Evolutionary conservation across 2,329 filamentous ascomycete genomes (phyloP), one percentile per base, ranked within the genome.

Genomic region (Alternaria metachromatica): DNA sequence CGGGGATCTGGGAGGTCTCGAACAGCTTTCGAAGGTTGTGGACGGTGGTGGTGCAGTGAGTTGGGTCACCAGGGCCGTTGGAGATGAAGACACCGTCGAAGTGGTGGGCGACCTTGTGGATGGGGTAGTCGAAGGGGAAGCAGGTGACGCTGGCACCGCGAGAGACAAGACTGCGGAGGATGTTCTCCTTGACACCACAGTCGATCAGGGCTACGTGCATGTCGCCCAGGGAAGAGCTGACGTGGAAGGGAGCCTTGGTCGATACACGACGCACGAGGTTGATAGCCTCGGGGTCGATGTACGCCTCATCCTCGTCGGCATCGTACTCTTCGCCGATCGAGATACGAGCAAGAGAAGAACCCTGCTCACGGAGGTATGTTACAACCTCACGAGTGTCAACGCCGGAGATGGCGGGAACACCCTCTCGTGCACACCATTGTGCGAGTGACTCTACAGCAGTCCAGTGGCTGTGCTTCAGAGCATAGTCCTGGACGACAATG

Each of bases 181-280:
- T 99, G 86, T 99, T 99, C 88, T 99, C 96, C 88, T 99, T 99
- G 72, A 98, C 96, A 85, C 96, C 96, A 78, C 96, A 99, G 84
- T 99, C 96, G 79, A 99, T 91, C 72, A 99, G 87, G 63, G 95
- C 96, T 72, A 99, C 89, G 84, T 99, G 96, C 80, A 93, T 90
- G 76, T 91, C 89, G 68, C 95, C 93, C 71, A 91, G 88, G 30
- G 90, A 88, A 55, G 94, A 94, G 80, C 92, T 91, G 70, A 98
- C 92, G 76, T 98, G 93, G 86, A 98, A 99, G 45, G 96, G 96
- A 68, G 94, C 92, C 86, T 99, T 99, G 82, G 96, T 99, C 86
- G 92, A 97, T 72, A 99, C 96, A 76, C 92, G 92, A 82, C 93
- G 93, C 74, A 98, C 96, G 68, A 98, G 86, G 86, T 99, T 97